phyloP scores from a whole-genome alignment of 2,329 filamentous ascomycete species.

The Aspergillus brasiliensis region DNA sequence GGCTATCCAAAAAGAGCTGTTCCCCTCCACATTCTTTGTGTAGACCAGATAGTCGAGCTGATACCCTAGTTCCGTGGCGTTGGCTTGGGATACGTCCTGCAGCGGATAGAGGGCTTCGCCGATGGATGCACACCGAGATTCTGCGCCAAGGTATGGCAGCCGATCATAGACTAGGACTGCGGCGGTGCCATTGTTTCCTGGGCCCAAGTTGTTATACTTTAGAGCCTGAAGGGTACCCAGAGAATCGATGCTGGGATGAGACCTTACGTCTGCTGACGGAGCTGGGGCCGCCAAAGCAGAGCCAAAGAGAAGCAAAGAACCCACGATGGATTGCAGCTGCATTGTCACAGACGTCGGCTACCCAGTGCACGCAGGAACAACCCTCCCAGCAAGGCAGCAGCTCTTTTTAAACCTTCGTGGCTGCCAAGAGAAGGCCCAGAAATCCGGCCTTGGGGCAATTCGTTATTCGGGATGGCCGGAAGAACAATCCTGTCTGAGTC shows the following conservation, averaged over 20 bases:
- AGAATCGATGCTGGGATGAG: constrained; percentile 12
- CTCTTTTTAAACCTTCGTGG: neutral
- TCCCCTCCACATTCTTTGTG: constrained; percentile 10
- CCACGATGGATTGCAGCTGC: constrained; percentile 14
- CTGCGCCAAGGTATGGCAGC: constrained; percentile 16
- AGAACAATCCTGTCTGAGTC: neutral
- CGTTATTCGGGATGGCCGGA: neutral
- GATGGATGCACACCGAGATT: constrained; percentile 22
- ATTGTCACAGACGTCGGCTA: constrained; percentile 7
- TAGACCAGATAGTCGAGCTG: constrained; percentile 29
- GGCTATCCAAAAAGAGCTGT: constrained; percentile 22
- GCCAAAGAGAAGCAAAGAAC: constrained; percentile 14
- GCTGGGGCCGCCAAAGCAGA: constrained; percentile 17
- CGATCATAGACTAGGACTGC: constrained; percentile 23
- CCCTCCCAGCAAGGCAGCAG: neutral
- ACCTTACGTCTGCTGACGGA: constrained; percentile 4
- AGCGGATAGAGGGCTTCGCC: constrained; percentile 26
- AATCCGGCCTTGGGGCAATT: neutral
- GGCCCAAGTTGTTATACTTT: constrained; percentile 29
- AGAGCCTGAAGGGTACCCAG: constrained; percentile 24
- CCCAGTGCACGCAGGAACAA: neutral
- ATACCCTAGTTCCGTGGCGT: constrained; percentile 24
- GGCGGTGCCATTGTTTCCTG: constrained; percentile 29
- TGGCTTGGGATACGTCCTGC: constrained; percentile 6
- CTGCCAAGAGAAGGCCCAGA: neutral